Conservation (phyloP, 2,329 filamentous ascomycete genomes). For the Claviceps paspali region DNA sequence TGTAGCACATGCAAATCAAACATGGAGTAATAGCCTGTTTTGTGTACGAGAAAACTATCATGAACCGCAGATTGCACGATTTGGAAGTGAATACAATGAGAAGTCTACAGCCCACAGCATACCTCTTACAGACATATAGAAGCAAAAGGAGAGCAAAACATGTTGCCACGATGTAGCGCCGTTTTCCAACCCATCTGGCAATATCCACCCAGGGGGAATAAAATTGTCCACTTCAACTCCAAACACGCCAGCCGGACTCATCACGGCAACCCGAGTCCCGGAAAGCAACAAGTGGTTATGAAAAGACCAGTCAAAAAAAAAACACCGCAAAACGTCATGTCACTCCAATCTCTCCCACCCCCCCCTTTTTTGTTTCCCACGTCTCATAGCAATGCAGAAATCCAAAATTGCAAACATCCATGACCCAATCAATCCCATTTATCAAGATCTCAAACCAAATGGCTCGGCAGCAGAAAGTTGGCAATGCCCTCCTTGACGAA, state of each 20-base stretch:
- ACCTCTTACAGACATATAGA: too few relatives aligned
- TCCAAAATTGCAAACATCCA: too few relatives aligned
- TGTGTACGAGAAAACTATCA: not conserved
- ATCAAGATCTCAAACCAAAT: slow-evolving; percentile 46
- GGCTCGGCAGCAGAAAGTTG: slow-evolving; percentile 87
- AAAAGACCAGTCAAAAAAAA: too few relatives aligned
- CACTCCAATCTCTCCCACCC: too few relatives aligned
- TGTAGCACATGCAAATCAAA: slow-evolving; percentile 7
- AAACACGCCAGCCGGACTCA: not conserved
- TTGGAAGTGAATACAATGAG: not conserved
- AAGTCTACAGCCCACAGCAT: not conserved
- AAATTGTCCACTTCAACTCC: not conserved
- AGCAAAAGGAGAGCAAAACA: too few relatives aligned
- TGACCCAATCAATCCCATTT: not conserved
- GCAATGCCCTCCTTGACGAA: slow-evolving; percentile 89
- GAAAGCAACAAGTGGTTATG: too few relatives aligned
- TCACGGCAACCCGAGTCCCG: not conserved
- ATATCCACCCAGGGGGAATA: too few relatives aligned
- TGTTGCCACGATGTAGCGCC: too few relatives aligned
- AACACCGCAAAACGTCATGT: too few relatives aligned
- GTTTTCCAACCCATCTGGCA: too few relatives aligned
- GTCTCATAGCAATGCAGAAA: not conserved
- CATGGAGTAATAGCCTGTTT: slow-evolving; percentile 9
- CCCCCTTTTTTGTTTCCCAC: too few relatives aligned
- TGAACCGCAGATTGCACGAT: not conserved